These are phyloP conservation scores for Stagonosporopsis chrysanthemi DNA, from an alignment of 2,329 filamentous ascomycete species.

Conservation along the genomic window DNA sequence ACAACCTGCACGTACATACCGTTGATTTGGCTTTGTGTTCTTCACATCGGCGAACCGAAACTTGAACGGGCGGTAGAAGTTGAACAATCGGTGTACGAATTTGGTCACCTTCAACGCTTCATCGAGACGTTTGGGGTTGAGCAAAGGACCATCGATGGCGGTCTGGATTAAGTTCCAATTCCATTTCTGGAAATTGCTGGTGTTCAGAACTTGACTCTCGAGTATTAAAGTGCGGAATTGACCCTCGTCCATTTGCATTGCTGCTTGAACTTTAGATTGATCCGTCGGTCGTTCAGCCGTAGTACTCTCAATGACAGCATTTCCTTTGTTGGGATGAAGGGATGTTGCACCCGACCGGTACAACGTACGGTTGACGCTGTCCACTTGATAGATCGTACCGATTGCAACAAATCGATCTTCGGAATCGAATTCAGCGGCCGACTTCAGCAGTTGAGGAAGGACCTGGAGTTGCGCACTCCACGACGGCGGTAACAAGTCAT, in stretches of 20 bases:
- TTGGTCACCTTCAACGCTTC: slow-evolving; percentile 95
- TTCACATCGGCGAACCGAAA: slow-evolving; percentile 90
- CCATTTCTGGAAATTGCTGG: slow-evolving; percentile 93
- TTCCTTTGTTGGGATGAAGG: slow-evolving; percentile 44
- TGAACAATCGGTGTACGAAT: slow-evolving; percentile 92
- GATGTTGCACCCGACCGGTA: slow-evolving; percentile 73
- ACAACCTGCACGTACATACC: slow-evolving; percentile 90
- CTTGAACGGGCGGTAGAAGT: slow-evolving; percentile 97
- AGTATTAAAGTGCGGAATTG: slow-evolving; percentile 69
- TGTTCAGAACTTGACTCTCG: slow-evolving; percentile 85
- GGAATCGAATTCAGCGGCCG: slow-evolving; percentile 74
- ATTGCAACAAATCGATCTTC: slow-evolving; percentile 82
- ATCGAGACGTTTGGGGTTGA: slow-evolving; percentile 88
- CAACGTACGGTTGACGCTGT: slow-evolving; percentile 92
- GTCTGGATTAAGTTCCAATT: slow-evolving; percentile 93
- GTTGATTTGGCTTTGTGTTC: slow-evolving; percentile 91
- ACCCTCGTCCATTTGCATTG: slow-evolving; percentile 68
- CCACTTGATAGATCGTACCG: slow-evolving; percentile 95
- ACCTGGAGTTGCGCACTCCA: slow-evolving; percentile 88
- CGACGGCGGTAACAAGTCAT: slow-evolving; percentile 79
- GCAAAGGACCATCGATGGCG: slow-evolving; percentile 90
- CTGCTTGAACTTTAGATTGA: slow-evolving; percentile 61
- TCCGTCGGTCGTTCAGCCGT: slow-evolving; percentile 52
- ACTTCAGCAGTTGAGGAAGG: slow-evolving; percentile 82
- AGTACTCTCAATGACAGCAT: slow-evolving; percentile 26